A percentile compares a stretch with the other conserved stretches of the same genome.
Evolutionary conservation across 1,284 basidiomycete species (phyloP).

Genomic region (Naganishia albida): DNA sequence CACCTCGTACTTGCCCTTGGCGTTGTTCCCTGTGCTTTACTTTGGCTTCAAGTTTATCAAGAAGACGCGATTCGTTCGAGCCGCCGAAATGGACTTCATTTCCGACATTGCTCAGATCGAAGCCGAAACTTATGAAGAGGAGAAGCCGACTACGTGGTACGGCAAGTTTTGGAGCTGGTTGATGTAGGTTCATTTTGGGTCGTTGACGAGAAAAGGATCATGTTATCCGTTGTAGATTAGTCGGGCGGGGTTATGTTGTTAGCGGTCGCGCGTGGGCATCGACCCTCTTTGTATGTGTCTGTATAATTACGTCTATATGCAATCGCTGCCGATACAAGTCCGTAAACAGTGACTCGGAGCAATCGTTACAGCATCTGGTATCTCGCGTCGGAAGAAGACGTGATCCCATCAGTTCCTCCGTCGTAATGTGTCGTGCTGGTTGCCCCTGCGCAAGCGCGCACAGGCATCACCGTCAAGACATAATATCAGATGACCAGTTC

Average conservation of each 20-base stretch:
- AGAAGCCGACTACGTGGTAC: conserved; percentile 32
- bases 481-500: not conserved
- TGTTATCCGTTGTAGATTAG: conserved; percentile 19
- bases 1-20: conserved; percentile 38
- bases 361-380: too few relatives aligned
- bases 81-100: conserved; percentile 58
- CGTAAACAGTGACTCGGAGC: too few relatives aligned
- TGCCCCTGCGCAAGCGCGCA: too few relatives aligned
- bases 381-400: too few relatives aligned
- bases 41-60: conserved; percentile 38
- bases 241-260: not conserved
- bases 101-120: conserved; percentile 46
- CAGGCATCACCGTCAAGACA: not conserved
- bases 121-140: conserved; percentile 44
- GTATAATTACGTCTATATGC: not conserved
- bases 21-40: conserved; percentile 40
- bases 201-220: conserved; percentile 13
- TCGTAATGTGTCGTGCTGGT: too few relatives aligned
- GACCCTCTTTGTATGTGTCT: not conserved
- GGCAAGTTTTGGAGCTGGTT: conserved; percentile 32
- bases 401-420: too few relatives aligned
- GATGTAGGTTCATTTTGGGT: conserved; percentile 18
- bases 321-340: too few relatives aligned
- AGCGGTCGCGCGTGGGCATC: not conserved
- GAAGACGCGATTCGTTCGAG: conserved; percentile 50